Evolutionary conservation across 305 asterid species (phyloP).

Genomic region (Solanum aculeatissimum): DNA sequence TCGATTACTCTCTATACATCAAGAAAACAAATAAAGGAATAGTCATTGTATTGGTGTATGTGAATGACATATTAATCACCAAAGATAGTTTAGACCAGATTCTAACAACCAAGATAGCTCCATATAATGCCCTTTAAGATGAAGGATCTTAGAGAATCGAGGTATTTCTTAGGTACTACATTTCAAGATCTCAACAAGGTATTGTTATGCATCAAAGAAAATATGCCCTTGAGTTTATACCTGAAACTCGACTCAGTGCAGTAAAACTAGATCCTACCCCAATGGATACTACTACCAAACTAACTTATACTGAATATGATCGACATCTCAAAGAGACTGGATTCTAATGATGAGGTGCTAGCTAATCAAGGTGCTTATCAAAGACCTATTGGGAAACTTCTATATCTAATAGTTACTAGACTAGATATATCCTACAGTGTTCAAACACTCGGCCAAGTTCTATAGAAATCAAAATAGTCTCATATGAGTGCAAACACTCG

Average conservation of each 20-base stretch:
- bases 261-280: neutral
- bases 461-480: neutral
- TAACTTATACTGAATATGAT: neutral
- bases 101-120: too few species aligned
- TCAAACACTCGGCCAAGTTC: too few species aligned
- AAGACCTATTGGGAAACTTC: too few species aligned
- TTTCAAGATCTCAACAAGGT: too few species aligned
- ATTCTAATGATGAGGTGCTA: neutral
- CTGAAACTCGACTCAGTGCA: neutral
- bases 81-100: too few species aligned
- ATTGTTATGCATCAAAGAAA: neutral
- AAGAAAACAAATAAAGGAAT: neutral
- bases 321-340: neutral
- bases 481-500: neutral
- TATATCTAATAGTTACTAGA: too few species aligned
- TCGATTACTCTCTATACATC: neutral
- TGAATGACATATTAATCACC: too few species aligned
- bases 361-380: neutral
- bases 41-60: too few species aligned
- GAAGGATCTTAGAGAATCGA: too few species aligned
- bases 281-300: neutral
- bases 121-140: too few species aligned
- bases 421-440: neutral
- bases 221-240: neutral
- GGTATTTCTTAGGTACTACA: too few species aligned